Percentiles rank a stretch among this genome's conserved stretches.
Evolutionary conservation across 2,329 filamentous ascomycete genomes (phyloP).

Genomic region (Aspergillus aculeatinus): DNA sequence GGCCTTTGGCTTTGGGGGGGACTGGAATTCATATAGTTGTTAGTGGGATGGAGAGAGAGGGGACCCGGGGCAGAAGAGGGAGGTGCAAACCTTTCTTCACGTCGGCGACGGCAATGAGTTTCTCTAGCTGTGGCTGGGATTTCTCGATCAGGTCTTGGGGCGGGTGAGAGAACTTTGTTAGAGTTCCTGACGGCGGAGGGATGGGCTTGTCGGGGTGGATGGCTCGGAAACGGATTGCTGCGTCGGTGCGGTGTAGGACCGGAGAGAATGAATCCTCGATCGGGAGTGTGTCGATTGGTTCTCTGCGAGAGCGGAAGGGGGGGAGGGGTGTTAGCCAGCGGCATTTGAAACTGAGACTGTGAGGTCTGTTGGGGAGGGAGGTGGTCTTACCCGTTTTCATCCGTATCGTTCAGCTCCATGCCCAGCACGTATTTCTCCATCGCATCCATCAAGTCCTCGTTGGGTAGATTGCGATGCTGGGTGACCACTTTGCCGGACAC

Average conservation of each 20-base stretch:
- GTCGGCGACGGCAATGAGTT: conserved; percentile 67
- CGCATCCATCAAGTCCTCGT: conserved; percentile 67
- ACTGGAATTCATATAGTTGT: conserved; percentile 53
- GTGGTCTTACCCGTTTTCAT: conserved; percentile 68
- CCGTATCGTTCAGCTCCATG: conserved; percentile 77
- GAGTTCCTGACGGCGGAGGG: conserved; percentile 60
- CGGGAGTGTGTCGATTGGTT: conserved; percentile 66
- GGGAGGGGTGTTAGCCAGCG: background rate
- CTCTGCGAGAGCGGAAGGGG: conserved; percentile 29
- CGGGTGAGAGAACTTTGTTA: conserved; percentile 72
- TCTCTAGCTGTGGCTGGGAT: conserved; percentile 58
- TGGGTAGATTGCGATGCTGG: conserved; percentile 81
- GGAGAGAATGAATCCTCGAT: conserved; percentile 84
- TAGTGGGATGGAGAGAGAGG: background rate
- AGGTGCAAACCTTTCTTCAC: conserved; percentile 68
- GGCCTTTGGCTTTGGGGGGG: conserved; percentile 74
- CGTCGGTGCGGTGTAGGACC: conserved; percentile 81
- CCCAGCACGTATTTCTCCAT: conserved; percentile 92
- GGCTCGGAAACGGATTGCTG: conserved; percentile 80
- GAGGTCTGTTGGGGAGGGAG: background rate
- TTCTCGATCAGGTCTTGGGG: conserved; percentile 65
- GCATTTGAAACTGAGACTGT: too few relatives aligned
- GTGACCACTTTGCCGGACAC: conserved; percentile 77
- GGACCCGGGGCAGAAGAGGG: too few relatives aligned
- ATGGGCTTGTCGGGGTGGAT: conserved; percentile 67